A percentile compares a stretch with the other conserved stretches of the same genome.
These are phyloP conservation scores for Boechera stricta DNA, from an alignment of 345 rosid genomes.

Conservation along the genomic window DNA sequence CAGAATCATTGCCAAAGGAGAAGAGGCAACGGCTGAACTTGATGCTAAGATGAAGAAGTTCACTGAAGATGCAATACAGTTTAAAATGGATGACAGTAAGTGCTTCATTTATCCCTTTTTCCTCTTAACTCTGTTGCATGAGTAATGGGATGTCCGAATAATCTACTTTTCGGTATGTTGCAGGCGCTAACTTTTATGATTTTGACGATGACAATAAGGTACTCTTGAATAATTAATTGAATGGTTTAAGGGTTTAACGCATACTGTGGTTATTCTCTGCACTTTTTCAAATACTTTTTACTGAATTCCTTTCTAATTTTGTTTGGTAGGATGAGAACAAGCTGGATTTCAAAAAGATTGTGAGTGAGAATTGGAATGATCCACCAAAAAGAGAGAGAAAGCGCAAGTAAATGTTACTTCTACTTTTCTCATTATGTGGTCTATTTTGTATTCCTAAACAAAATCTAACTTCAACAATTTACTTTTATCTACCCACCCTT, in stretches of 20 bases:
- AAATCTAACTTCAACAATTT: constrained; percentile 25
- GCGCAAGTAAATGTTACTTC: constrained; percentile 69
- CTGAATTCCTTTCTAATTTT: constrained; percentile 31
- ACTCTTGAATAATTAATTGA: background rate
- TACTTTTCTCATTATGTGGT: constrained; percentile 8
- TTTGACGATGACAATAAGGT: constrained; percentile 94
- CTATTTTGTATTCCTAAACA: background rate
- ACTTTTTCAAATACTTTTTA: background rate
- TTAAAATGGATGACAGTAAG: constrained; percentile 94
- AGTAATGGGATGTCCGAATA: constrained; percentile 18
- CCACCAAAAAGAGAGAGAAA: constrained; percentile 93
- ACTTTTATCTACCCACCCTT: constrained; percentile 50
- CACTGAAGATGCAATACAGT: constrained; percentile 94
- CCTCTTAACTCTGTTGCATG: constrained; percentile 1
- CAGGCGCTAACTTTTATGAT: constrained; percentile 86
- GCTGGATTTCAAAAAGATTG: constrained; percentile 86
- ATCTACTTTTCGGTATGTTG: constrained; percentile 32
- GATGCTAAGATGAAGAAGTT: constrained; percentile 99
- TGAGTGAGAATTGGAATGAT: constrained; percentile 91
- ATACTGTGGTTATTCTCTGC: background rate
- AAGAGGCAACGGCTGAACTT: constrained; percentile 94
- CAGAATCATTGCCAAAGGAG: constrained; percentile 98
- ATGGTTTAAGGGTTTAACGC: background rate
- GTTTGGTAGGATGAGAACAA: constrained; percentile 73
- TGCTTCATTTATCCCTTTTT: background rate